These are phyloP conservation scores for Lepidium campestre DNA, from an alignment of 441 rosid species.

Conservation along the genomic window DNA sequence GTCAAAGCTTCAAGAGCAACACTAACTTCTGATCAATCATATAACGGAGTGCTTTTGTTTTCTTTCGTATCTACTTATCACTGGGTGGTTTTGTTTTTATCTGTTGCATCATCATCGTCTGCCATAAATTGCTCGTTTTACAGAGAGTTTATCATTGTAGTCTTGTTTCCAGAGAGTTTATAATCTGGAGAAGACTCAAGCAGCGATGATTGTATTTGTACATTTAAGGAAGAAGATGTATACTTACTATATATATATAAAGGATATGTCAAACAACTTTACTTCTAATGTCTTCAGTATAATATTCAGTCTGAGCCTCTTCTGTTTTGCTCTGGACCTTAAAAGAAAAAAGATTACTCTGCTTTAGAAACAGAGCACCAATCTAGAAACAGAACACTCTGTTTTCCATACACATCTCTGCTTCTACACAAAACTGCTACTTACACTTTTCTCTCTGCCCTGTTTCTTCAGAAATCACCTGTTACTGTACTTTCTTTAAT, in stretches of 20 bases:
- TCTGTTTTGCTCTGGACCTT: neutral
- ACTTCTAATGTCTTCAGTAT: neutral
- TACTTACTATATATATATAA: neutral
- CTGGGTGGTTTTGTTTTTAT: neutral
- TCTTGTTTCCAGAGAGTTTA: conserved; percentile 27
- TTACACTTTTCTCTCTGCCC: no score
- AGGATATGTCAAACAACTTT: neutral
- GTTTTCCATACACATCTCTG: no score
- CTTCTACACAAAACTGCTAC: no score
- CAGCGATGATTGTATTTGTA: conserved; percentile 25
- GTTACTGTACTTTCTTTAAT: neutral
- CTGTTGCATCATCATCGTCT: conserved; percentile 12
- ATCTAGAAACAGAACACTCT: no score
- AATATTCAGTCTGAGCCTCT: neutral
- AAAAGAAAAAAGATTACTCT: neutral
- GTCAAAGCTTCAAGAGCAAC: conserved; percentile 53
- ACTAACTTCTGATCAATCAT: conserved; percentile 9
- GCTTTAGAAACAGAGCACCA: neutral
- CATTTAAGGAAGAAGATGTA: conserved; percentile 2
- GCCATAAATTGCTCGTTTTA: conserved; percentile 6
- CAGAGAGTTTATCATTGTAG: conserved; percentile 17
- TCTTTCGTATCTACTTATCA: conserved; percentile 4
- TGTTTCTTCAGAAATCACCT: neutral
- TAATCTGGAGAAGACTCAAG: conserved; percentile 21
- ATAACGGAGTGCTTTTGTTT: neutral